These are phyloP conservation scores for Elongisporangium prolatum DNA, from an alignment of 352 stramenopile genomes.

Conservation along the genomic window DNA sequence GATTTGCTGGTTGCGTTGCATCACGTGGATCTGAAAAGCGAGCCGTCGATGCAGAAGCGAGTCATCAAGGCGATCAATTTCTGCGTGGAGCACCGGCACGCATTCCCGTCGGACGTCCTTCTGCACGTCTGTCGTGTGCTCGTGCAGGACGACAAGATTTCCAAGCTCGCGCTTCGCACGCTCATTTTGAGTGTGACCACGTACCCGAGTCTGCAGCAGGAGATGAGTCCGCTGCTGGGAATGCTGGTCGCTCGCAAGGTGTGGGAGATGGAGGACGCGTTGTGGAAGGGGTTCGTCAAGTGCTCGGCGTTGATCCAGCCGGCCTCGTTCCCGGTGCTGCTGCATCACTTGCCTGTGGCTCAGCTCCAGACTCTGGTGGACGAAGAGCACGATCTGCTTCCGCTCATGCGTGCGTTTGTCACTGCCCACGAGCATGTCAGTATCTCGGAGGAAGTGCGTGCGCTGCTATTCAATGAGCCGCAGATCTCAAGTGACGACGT, in stretches of 20 bases:
- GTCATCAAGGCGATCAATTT: slow-evolving; percentile 76
- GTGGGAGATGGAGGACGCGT: slow-evolving; percentile 69
- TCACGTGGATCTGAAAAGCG: slow-evolving; percentile 66
- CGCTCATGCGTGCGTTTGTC: slow-evolving; percentile 39
- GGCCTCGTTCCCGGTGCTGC: slow-evolving; percentile 62
- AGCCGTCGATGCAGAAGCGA: slow-evolving; percentile 70
- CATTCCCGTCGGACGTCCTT: slow-evolving; percentile 72
- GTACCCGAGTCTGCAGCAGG: slow-evolving; percentile 57
- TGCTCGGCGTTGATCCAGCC: slow-evolving; percentile 68
- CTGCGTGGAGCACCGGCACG: slow-evolving; percentile 73
- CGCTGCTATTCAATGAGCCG: slow-evolving; percentile 8
- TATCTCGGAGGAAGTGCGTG: slow-evolving; percentile 10
- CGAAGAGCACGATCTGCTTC: slow-evolving; percentile 54
- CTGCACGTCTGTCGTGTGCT: slow-evolving; percentile 63
- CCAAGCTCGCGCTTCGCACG: slow-evolving; percentile 67
- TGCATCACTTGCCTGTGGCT: slow-evolving; percentile 39
- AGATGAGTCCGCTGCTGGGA: slow-evolving; percentile 53
- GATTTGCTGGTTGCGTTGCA: slow-evolving; percentile 73
- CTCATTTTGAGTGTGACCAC: slow-evolving; percentile 76
- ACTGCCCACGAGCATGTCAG: slow-evolving; percentile 8
- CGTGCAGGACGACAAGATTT: slow-evolving; percentile 50
- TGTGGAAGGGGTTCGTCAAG: slow-evolving; percentile 83
- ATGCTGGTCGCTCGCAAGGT: slow-evolving; percentile 46
- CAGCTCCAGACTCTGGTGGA: slow-evolving; percentile 48
- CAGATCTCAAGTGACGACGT: not conserved